A percentile compares a stretch with the other conserved stretches of the same genome.
These are phyloP conservation scores for Phaeosphaeriaceae sp. DNA, from an alignment of 2,329 filamentous ascomycete species.

Conservation along the genomic window DNA sequence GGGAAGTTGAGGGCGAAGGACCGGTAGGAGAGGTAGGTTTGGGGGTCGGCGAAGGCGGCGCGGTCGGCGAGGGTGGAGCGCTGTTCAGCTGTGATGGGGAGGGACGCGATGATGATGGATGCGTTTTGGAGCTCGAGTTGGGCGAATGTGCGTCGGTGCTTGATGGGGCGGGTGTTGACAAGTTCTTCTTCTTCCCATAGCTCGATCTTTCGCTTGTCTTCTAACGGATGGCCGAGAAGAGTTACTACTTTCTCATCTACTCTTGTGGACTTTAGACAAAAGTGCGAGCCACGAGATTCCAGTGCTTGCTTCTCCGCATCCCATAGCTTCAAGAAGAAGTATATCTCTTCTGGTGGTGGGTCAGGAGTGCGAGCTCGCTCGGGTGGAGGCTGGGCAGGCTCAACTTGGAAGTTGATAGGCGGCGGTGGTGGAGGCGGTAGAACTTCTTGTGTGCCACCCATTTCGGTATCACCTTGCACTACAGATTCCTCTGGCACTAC, in stretches of 20 bases:
- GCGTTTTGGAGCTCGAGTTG: conserved; percentile 41
- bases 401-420: conserved; percentile 19
- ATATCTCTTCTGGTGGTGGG: conserved; percentile 43
- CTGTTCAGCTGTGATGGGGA: conserved; percentile 36
- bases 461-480: conserved; percentile 39
- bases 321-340: conserved; percentile 51
- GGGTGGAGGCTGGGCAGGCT: conserved; percentile 26
- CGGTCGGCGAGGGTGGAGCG: conserved; percentile 38
- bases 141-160: conserved; percentile 41
- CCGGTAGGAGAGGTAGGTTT: conserved; percentile 54
- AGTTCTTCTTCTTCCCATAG: conserved; percentile 57
- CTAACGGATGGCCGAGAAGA: conserved; percentile 35
- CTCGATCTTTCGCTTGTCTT: conserved; percentile 53
- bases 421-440: conserved; percentile 30
- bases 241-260: conserved; percentile 43
- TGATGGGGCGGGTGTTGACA: conserved; percentile 32
- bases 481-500: conserved; percentile 20
- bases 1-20: conserved; percentile 53
- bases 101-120: conserved; percentile 41
- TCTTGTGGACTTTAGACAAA: conserved; percentile 38
- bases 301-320: conserved; percentile 44
- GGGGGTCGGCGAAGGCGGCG: conserved; percentile 43
- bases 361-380: conserved; percentile 26
- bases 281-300: conserved; percentile 40
- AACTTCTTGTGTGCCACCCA: conserved; percentile 44